Evolutionary conservation across 2,329 filamentous ascomycete genomes (phyloP).

Genomic region (Allantophomopsis cytisporea): DNA sequence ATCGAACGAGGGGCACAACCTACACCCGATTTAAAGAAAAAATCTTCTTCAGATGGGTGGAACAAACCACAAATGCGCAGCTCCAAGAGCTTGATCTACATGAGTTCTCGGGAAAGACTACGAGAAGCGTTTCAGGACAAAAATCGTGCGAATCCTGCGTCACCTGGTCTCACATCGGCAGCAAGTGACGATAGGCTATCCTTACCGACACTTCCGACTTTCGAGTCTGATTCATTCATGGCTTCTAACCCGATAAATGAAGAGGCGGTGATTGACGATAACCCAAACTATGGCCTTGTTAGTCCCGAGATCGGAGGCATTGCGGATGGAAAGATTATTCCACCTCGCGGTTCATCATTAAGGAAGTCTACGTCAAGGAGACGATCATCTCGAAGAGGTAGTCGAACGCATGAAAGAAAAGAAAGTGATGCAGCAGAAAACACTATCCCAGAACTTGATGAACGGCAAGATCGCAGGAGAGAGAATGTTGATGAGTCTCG

Average conservation of each 20-base stretch:
- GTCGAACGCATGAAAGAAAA: conserved; percentile 27
- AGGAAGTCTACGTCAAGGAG: conserved; percentile 40
- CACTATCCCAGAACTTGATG: conserved; percentile 10
- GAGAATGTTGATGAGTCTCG: background rate
- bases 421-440: conserved; percentile 9
- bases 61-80: conserved; percentile 38
- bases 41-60: conserved; percentile 48
- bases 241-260: conserved; percentile 28
- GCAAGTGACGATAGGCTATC: too few relatives aligned
- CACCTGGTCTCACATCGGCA: conserved; percentile 13
- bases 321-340: conserved; percentile 34
- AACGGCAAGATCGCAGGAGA: conserved; percentile 2
- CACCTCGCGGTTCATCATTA: conserved; percentile 54
- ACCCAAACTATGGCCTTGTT: background rate
- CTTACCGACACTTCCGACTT: conserved; percentile 7
- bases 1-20: conserved; percentile 39
- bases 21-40: conserved; percentile 32
- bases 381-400: conserved; percentile 35
- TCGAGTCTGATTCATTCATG: conserved; percentile 18
- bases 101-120: conserved; percentile 57
- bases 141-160: conserved; percentile 35
- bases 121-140: conserved; percentile 48
- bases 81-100: conserved; percentile 53
- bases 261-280: conserved; percentile 25
- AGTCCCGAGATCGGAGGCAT: conserved; percentile 4